Evolutionary conservation across 1,139 yeast genomes (phyloP).

Genomic region (Pichia sp.): DNA sequence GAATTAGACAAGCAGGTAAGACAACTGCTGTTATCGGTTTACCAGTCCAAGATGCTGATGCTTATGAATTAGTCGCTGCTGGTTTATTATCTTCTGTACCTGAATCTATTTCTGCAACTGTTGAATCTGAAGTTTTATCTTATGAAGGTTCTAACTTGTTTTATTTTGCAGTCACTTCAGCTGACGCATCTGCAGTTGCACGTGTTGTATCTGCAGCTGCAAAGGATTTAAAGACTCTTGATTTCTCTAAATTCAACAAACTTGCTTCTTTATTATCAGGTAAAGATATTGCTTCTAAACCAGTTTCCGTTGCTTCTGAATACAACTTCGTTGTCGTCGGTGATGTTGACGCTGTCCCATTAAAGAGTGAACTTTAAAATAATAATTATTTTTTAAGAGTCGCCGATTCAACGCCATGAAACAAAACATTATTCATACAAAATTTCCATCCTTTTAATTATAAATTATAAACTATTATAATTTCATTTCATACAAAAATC

Average conservation of each 20-base stretch:
- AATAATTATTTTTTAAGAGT: not conserved
- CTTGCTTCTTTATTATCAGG: constrained; percentile 36
- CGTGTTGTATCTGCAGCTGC: constrained; percentile 58
- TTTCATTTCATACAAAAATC: not conserved
- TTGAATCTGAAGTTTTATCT: constrained; percentile 49
- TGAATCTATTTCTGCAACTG: constrained; percentile 34
- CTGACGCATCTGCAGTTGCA: constrained; percentile 49
- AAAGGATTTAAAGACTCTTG: constrained; percentile 30
- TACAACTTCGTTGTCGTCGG: constrained; percentile 91
- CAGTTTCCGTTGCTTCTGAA: constrained; percentile 41
- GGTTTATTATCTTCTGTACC: constrained; percentile 62
- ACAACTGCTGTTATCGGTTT: constrained; percentile 78
- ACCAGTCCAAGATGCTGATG: constrained; percentile 65
- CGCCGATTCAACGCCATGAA: no score
- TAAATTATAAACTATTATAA: no score
- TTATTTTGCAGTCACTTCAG: constrained; percentile 59
- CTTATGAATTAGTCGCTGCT: constrained; percentile 67
- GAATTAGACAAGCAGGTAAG: constrained; percentile 63
- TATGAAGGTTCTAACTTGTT: constrained; percentile 83
- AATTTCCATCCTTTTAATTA: no score
- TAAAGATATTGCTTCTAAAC: constrained; percentile 44
- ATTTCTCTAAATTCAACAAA: constrained; percentile 27
- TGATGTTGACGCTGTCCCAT: constrained; percentile 81
- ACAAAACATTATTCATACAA: no score
- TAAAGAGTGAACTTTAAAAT: constrained; percentile 74